These are phyloP conservation scores for Musa troglodytarum DNA, from an alignment of 176 grass and related monocot genomes.

Conservation along the genomic window DNA sequence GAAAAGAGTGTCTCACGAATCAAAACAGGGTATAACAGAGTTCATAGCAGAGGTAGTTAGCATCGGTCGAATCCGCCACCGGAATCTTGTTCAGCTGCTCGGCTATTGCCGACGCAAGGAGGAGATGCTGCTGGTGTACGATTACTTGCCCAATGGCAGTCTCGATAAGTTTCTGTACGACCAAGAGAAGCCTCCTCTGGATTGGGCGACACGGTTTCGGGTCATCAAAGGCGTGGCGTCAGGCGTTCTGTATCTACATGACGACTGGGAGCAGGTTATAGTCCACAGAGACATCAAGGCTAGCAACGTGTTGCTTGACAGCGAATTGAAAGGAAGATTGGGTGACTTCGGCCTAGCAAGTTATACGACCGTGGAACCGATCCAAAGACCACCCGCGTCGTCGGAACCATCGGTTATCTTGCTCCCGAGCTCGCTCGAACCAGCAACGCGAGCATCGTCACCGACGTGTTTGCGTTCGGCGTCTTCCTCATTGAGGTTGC, in stretches of 20 bases:
- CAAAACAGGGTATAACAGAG: constrained; percentile 33
- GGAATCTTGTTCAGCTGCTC: constrained; percentile 27
- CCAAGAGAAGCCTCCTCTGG: neutral
- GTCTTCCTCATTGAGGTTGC: constrained; percentile 26
- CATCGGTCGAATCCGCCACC: constrained; percentile 19
- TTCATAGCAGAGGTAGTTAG: constrained; percentile 21
- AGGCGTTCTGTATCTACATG: constrained; percentile 26
- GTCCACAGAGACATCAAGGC: constrained; percentile 20
- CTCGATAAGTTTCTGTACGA: constrained; percentile 24
- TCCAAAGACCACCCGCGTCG: constrained; percentile 25
- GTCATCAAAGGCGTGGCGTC: constrained; percentile 25
- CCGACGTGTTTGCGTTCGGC: constrained; percentile 27
- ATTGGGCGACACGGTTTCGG: constrained; percentile 17
- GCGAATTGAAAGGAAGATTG: constrained; percentile 24
- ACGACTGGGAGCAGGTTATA: constrained; percentile 17
- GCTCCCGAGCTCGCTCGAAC: constrained; percentile 25
- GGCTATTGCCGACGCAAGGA: constrained; percentile 29
- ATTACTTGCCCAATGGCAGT: constrained; percentile 32
- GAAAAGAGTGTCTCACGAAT: constrained; percentile 34
- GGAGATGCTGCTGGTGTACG: constrained; percentile 29
- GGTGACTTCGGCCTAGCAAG: constrained; percentile 36
- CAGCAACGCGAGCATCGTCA: neutral
- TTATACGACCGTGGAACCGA: constrained; percentile 29
- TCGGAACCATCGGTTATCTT: constrained; percentile 32
- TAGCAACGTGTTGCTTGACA: constrained; percentile 18